phyloP scores from a whole-genome alignment of 305 asterid species.

The Fraxinus greggii region DNA sequence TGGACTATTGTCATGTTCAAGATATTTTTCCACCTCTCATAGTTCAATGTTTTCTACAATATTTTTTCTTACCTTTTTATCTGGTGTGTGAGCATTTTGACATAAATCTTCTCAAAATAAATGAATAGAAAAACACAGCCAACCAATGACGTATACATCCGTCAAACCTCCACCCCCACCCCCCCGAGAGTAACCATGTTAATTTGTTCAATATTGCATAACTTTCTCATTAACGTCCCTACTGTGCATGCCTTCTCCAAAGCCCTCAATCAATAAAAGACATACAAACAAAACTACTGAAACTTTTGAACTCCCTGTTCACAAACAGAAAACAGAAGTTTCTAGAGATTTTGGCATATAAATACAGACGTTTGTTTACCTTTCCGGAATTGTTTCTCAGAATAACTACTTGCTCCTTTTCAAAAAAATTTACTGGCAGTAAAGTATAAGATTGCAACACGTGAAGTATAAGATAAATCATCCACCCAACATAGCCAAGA shows the following conservation, averaged over 20 bases:
- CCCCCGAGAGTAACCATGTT: not conserved
- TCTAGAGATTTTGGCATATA: not conserved
- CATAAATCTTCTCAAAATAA: not conserved
- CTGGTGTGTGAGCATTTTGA: not conserved
- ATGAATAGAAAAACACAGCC: not conserved
- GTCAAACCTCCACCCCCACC: not conserved
- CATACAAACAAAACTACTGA: not conserved
- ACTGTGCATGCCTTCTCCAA: not conserved
- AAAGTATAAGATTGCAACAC: conserved; percentile 81
- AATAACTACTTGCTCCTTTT: conserved; percentile 48
- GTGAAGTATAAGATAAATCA: conserved; percentile 76
- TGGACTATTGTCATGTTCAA: not conserved
- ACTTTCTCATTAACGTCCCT: not conserved
- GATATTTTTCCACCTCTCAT: not conserved
- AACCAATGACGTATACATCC: not conserved
- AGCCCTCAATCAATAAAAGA: not conserved
- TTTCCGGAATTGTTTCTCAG: conserved; percentile 42
- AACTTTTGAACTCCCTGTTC: not conserved
- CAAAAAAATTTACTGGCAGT: conserved; percentile 45
- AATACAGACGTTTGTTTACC: conserved; percentile 36
- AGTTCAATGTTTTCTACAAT: not conserved
- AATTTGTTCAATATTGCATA: not conserved
- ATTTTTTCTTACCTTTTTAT: not conserved
- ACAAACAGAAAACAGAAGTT: not conserved
- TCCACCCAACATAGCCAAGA: conserved; percentile 96